Conservation (phyloP, 2,329 filamentous ascomycete species). For the Diaporthe aspalathi region DNA sequence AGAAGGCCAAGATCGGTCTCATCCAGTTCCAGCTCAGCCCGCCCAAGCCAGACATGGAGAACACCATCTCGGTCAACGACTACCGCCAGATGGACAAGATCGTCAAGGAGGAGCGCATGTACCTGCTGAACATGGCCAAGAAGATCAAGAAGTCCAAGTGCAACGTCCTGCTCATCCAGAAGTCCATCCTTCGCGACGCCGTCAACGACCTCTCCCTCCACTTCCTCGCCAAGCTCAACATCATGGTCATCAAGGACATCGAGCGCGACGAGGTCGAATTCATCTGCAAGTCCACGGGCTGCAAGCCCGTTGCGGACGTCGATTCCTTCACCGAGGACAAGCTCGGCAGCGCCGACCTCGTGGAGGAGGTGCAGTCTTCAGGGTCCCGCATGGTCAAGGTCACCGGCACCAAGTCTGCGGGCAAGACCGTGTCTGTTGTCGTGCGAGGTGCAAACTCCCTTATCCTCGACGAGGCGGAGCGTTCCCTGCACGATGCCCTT, state of each 20-base stretch:
- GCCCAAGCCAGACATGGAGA: constrained; percentile 99
- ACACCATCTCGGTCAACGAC: constrained; percentile 98
- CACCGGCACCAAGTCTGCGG: constrained; percentile 84
- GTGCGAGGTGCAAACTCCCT: constrained; percentile 93
- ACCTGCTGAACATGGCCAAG: constrained; percentile 98
- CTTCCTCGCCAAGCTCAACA: constrained; percentile 97
- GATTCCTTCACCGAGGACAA: constrained; percentile 99
- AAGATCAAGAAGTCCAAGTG: constrained; percentile 99
- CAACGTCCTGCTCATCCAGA: constrained; percentile 97
- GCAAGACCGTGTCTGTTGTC: constrained; percentile 93
- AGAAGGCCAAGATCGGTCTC: constrained; percentile 96
- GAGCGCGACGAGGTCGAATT: constrained; percentile 99
- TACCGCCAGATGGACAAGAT: constrained; percentile 99
- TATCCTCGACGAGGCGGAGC: constrained; percentile 97
- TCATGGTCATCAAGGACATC: constrained; percentile 95
- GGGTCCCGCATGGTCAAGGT: constrained; percentile 96
- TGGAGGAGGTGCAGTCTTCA: constrained; percentile 89
- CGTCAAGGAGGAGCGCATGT: constrained; percentile 97
- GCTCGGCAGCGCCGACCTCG: constrained; percentile 89
- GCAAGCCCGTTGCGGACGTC: constrained; percentile 98
- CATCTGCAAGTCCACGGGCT: constrained; percentile 98
- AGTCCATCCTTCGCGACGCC: constrained; percentile 96
- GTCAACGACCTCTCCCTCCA: constrained; percentile 98
- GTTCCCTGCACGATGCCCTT: constrained; percentile 94
- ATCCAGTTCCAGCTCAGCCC: constrained; percentile 99